Evolutionary conservation across 2,329 filamentous ascomycete genomes (phyloP).

Genomic region (Fusarium nelsonii): DNA sequence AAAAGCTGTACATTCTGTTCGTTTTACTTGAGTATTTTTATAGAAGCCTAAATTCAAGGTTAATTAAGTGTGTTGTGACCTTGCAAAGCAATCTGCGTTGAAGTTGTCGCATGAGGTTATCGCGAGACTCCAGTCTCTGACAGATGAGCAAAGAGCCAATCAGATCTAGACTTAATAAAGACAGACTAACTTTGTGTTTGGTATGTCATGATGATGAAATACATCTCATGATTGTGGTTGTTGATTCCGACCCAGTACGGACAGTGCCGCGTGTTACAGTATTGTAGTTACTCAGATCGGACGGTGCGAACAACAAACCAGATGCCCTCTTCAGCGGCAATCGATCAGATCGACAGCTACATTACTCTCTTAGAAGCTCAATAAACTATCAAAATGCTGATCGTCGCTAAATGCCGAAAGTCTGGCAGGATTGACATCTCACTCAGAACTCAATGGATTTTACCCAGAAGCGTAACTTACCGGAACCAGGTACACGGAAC

Average conservation of each 20-base stretch:
- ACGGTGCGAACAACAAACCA: not conserved
- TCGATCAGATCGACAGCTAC: not conserved
- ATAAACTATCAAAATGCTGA: not conserved
- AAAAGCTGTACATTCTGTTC: not conserved
- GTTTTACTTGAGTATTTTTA: too few relatives aligned
- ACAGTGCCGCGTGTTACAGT: not conserved
- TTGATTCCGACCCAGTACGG: not conserved
- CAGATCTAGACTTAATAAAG: rapidly evolving
- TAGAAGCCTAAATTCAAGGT: too few relatives aligned
- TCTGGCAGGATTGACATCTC: not conserved
- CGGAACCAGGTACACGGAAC: not conserved
- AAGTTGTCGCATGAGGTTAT: not conserved
- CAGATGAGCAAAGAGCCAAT: not conserved
- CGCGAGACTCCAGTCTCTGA: not conserved
- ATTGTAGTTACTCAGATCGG: not conserved
- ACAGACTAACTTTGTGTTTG: not conserved
- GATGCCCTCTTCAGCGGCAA: too few relatives aligned
- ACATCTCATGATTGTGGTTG: not conserved
- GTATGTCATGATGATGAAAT: not conserved
- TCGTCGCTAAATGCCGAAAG: not conserved
- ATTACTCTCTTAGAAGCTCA: not conserved
- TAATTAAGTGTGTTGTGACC: too few relatives aligned
- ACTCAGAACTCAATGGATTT: not conserved
- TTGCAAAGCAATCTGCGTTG: not conserved
- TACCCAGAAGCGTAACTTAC: not conserved